Base-by-base conservation (phyloP, 345 rosid genomes). In the Eucalyptus decipiens region DNA sequence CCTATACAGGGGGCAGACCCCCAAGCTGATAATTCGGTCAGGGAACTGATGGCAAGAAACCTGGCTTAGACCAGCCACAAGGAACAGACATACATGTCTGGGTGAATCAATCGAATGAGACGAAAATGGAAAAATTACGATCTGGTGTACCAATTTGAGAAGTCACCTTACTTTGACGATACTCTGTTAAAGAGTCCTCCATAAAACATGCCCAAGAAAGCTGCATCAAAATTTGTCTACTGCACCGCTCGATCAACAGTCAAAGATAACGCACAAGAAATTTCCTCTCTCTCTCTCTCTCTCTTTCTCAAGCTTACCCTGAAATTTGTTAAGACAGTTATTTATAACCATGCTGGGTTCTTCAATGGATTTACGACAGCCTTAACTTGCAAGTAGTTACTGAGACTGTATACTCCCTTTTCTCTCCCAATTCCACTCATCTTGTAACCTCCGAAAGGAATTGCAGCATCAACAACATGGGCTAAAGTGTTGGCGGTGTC, bases 391-490 rank as follows among this genome's bases (percentile, higher is more conserved):
- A 96, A 91, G 94, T 97, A 98, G 90, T 93, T 95, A 86, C 3
- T 90, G 65, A 97, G 98, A 89, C 98, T 90, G 91, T 98, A 95
- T 72, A 95, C 89, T 58, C 99, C 97, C 91, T 97, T 97, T 91
- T 97, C 99, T 90, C 98, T 95, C 23, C 99, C 99, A 2, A 91
- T 90, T 11, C 99, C 99, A 88, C 98, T 97, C 99, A 95, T 96
- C 93, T 97, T 97, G 92, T 92, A 97, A 52, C 99, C 99, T 50
- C 99, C 99, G 80, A 97, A 97, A 45, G 99, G 99, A 90, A 97
- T 93, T 1, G 97, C 94, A 17, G 96, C 96, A 93, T 98, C 98
- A 42, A 98, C 93, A 28, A 94, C 87, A 85, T 96, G 96, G 37
- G 90, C 92, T 89, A 98, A 86, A 47, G 94, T 92, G 86, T 97